Evolutionary conservation across 805 yeast species (phyloP), one percentile per base, ranked within the genome.

Genomic region (Yarrowia sp.): DNA sequence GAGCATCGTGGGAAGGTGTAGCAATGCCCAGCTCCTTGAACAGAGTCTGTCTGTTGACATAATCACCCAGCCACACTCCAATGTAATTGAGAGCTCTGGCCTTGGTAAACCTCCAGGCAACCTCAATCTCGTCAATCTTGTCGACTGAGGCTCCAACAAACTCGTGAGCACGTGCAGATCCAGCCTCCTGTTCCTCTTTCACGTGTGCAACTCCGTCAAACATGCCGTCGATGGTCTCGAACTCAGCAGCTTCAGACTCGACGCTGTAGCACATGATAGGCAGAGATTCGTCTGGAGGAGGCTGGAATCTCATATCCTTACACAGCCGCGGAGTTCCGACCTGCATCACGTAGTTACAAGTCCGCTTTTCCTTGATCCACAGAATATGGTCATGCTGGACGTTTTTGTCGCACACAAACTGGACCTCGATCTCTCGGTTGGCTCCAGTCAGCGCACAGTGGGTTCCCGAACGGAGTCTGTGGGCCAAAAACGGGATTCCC

Each of bases 361-460:
- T 85, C 68, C 80, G 82, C 41, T 81, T 77, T 75, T 88, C 92
- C 61, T 77, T 77, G 3, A 86, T 80, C 74, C 82, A 82, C 10
- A 78, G 68, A 19, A 79, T 76, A 11, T 74, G 74, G 58, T 75
- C 74, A 5, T 72, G 73, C 35, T 70, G 70, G 19, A 74, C 73
- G 12, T 73, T 72, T 3, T 82, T 81, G 69, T 83, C 84, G 75
- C 94, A 89, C 43, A 81, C 79, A 74, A 85, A 88, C 63, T 82
- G 83, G 5, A 89, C 77, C 69, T 87, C 89, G 3, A 85, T 79
- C 4, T 80, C 74, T 66, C 94, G 81, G 2, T 84, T 84, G 36
- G 77, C 74, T 2, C 81, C 81, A 0, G 90, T 87, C 56, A 86
- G 74, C 72, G 87, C 90, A 77, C 95, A 89, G 3, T 79, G 67